A percentile compares a stretch with the other conserved stretches of the same genome.
Conservation (phyloP, 2,329 filamentous ascomycete genomes). For the Stemphylium vesicarium region DNA sequence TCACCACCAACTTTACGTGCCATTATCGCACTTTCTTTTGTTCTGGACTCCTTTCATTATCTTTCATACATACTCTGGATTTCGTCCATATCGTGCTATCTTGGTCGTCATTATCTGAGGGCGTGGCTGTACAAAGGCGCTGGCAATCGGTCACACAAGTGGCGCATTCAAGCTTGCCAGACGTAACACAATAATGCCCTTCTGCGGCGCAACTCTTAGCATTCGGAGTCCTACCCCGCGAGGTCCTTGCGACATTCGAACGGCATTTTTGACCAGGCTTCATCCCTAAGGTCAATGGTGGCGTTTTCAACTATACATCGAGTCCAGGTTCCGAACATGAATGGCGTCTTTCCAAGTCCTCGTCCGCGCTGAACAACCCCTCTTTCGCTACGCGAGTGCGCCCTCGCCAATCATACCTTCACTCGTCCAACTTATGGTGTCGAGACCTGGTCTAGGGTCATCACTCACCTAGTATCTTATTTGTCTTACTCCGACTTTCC, state of each 20-base stretch:
- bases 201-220: slow-evolving; percentile 2
- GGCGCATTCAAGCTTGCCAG: neutral
- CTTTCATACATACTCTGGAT: no score
- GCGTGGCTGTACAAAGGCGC: no score
- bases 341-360: no score
- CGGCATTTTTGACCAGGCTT: neutral
- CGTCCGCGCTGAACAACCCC: neutral
- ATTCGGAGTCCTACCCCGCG: neutral
- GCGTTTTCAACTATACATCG: neutral
- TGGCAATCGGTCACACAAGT: neutral
- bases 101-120: no score
- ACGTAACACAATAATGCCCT: neutral
- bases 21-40: neutral
- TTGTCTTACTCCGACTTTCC: neutral
- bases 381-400: neutral
- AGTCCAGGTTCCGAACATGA: neutral
- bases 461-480: neutral
- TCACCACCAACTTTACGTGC: neutral
- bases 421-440: neutral
- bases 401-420: neutral
- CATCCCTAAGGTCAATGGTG: no score
- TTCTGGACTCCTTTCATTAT: neutral
- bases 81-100: no score
- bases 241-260: neutral
- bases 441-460: neutral